phyloP scores from a whole-genome alignment of 2,329 filamentous ascomycete species.

The Aspergillus oerlinghausenensis region DNA sequence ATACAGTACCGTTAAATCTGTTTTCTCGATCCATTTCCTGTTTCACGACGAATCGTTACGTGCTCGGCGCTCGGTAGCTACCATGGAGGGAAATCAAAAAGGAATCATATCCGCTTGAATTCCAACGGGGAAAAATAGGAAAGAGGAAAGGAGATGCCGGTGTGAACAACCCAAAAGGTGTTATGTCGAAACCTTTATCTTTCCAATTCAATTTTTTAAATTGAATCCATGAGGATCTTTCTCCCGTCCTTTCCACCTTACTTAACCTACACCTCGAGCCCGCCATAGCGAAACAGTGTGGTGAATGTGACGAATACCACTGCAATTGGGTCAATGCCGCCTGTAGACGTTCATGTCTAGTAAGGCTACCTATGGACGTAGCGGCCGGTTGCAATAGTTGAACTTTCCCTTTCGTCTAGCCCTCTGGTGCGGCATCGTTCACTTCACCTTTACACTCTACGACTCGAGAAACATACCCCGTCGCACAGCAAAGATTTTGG shows the following conservation, averaged over 20 bases:
- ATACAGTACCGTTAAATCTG: conserved; percentile 32
- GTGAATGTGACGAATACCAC: neutral
- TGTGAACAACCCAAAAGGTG: conserved; percentile 30
- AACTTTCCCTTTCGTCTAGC: neutral
- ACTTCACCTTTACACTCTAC: neutral
- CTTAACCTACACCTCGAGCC: neutral
- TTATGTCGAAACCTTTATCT: conserved; percentile 26
- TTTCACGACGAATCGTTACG: conserved; percentile 30
- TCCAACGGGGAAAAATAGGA: conserved; percentile 17
- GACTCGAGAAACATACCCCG: neutral
- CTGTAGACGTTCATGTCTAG: neutral
- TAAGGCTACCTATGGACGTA: neutral
- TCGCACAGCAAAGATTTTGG: neutral
- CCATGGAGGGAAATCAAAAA: conserved; percentile 10
- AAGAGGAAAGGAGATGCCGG: conserved; percentile 25
- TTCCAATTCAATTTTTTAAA: conserved; percentile 11
- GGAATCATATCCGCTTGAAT: conserved; percentile 11
- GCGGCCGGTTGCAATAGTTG: neutral
- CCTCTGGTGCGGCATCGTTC: neutral
- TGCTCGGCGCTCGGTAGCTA: conserved; percentile 24
- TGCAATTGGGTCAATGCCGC: neutral
- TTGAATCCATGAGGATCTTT: conserved; percentile 29
- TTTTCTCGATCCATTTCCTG: conserved; percentile 25
- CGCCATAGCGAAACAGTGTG: neutral
- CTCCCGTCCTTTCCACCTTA: conserved; percentile 6